These are phyloP conservation scores for Sclerotinia minor DNA, from an alignment of 2,329 filamentous ascomycete genomes.

Conservation along the genomic window DNA sequence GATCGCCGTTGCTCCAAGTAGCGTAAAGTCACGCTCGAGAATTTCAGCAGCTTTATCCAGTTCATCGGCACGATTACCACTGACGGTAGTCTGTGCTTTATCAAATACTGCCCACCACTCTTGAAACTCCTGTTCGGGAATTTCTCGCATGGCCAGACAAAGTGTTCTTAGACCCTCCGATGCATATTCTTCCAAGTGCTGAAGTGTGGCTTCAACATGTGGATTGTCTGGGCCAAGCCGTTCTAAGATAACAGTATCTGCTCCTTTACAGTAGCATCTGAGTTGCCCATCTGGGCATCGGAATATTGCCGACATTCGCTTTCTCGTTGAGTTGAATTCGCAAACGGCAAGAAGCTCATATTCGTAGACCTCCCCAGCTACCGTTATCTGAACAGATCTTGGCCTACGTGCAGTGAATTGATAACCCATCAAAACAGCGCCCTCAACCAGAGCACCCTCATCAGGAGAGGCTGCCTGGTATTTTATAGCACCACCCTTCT, in stretches of 20 bases:
- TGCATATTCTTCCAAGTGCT: conserved; percentile 97
- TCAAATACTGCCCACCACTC: conserved; percentile 89
- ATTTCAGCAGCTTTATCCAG: conserved; percentile 96
- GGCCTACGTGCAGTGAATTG: conserved; percentile 89
- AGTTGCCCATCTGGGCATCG: conserved; percentile 95
- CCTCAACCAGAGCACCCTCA: conserved; percentile 93
- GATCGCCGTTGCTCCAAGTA: conserved; percentile 94
- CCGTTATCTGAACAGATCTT: conserved; percentile 79
- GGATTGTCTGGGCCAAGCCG: conserved; percentile 81
- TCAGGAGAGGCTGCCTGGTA: conserved; percentile 98
- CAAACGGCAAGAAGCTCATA: conserved; percentile 96
- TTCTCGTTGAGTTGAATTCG: conserved; percentile 97
- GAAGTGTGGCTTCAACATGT: conserved; percentile 83
- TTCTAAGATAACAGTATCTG: conserved; percentile 96
- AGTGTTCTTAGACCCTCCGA: conserved; percentile 93
- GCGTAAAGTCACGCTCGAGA: conserved; percentile 86
- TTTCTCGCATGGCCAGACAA: conserved; percentile 90
- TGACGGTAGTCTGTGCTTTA: conserved; percentile 82
- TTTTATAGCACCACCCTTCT: conserved; percentile 79
- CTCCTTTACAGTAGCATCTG: conserved; percentile 91
- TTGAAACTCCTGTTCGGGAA: conserved; percentile 83
- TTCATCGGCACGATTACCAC: conserved; percentile 89
- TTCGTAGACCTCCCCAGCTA: conserved; percentile 69
- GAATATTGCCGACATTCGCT: conserved; percentile 97
- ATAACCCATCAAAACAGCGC: conserved; percentile 82